Base-by-base conservation (phyloP, 1,139 yeast species). In the Kurtzmaniella natalensis region DNA sequence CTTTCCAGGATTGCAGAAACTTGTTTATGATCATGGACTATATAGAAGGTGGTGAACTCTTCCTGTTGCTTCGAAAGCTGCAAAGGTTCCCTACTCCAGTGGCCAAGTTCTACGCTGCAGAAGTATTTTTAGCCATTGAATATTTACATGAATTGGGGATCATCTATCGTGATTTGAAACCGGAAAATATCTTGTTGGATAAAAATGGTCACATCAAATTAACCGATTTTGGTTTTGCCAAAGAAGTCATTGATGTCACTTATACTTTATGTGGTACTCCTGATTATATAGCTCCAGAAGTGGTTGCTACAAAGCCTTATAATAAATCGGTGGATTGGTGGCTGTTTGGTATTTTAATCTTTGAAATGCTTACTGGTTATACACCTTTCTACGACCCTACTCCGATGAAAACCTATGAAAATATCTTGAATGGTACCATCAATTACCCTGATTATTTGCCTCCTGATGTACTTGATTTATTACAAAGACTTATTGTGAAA, bases 251-350 rank as follows among this genome's bases (percentile, higher is more conserved):
- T 40, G 72, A 77, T 18, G 78, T 72, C 20, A 76, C 81, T 5
- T 76, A 76, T 63, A 76, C 81, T 1, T 64, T 76, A 41, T 76
- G 81, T 59, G 81, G 81, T 31, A 76, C 81, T 0, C 81, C 81
- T 0, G 81, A 76, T 53, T 76, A 76, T 50, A 76, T 76, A 37
- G 81, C 81, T 0, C 81, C 81, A 1, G 81, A 76, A 51, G 80
- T 76, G 26, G 73, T 76, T 35, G 72, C 80, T 10, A 74, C 79
- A 25, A 76, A 76, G 47, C 79, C 81, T 3, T 76, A 76, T 51
- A 76, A 76, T 50, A 74, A 75, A 46, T 72, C 79, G 2, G 81
- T 76, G 10, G 81, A 76, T 51, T 76, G 80, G 80, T 76, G 81
- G 81, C 72, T 78, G 3, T 64, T 76, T 45, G 81, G 81, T 13